A percentile compares a stretch with the other conserved stretches of the same genome.
phyloP scores from a whole-genome alignment of 2,329 filamentous ascomycete species.

The Sclerotinia subarctica region DNA sequence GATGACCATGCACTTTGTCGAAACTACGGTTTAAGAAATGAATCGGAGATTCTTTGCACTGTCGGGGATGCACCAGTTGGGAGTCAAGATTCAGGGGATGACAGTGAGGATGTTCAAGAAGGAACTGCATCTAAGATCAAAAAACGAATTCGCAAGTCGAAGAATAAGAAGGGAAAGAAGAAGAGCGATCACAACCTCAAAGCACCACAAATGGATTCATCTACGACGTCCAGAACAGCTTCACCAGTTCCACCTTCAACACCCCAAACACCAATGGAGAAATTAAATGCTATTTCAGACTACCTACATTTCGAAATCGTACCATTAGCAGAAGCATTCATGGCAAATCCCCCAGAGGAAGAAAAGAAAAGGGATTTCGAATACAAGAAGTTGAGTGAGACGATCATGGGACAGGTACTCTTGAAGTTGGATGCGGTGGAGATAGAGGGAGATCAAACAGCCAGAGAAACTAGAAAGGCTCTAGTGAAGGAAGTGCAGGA shows the following conservation, averaged over 20 bases:
- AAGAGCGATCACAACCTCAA: constrained; percentile 36
- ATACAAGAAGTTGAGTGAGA: constrained; percentile 72
- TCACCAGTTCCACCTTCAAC: constrained; percentile 37
- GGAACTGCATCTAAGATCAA: constrained; percentile 35
- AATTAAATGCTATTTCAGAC: constrained; percentile 62
- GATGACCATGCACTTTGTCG: constrained; percentile 56
- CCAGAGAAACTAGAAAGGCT: constrained; percentile 64
- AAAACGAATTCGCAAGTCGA: constrained; percentile 39
- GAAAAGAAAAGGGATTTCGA: constrained; percentile 67
- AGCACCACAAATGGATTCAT: constrained; percentile 33
- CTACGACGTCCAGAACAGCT: constrained; percentile 33
- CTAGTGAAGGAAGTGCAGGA: constrained; percentile 70
- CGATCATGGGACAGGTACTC: constrained; percentile 70
- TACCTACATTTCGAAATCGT: constrained; percentile 63
- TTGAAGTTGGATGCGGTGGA: constrained; percentile 76
- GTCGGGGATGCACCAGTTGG: constrained; percentile 51
- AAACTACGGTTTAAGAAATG: constrained; percentile 60
- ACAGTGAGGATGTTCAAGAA: constrained; percentile 42
- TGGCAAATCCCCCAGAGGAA: constrained; percentile 60
- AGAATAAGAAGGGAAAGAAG: constrained; percentile 42
- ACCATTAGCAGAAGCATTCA: constrained; percentile 63
- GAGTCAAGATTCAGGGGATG: constrained; percentile 44
- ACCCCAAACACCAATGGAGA: constrained; percentile 52
- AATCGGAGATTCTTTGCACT: constrained; percentile 59
- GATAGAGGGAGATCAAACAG: constrained; percentile 64